Percentiles rank a stretch among this genome's conserved stretches.
Evolutionary conservation across 768 basidiomycete genomes (phyloP).

Genomic region (Paxillus ammoniavirescens): DNA sequence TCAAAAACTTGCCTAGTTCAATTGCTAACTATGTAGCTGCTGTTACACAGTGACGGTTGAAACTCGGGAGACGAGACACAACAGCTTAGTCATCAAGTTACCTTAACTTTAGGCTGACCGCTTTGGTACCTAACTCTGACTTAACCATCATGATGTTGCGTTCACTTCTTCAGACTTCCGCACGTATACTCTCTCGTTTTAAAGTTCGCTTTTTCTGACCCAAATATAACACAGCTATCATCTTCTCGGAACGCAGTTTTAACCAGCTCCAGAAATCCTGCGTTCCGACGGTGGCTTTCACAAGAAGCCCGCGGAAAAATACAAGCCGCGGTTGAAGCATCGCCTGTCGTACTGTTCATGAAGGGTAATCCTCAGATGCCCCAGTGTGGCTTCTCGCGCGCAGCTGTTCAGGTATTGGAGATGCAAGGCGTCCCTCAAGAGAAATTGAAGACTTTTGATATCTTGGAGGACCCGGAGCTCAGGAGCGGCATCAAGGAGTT

Average conservation of each 20-base stretch:
- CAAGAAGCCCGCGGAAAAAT: constrained; percentile 61
- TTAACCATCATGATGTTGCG: constrained; percentile 11
- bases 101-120: no score
- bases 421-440: constrained; percentile 75
- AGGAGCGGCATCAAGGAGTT: constrained; percentile 91
- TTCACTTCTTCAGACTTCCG: constrained; percentile 11
- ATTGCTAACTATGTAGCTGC: no score
- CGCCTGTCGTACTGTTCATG: constrained; percentile 96
- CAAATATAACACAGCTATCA: neutral
- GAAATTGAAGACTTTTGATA: constrained; percentile 89
- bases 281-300: constrained; percentile 50
- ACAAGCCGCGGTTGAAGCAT: constrained; percentile 68
- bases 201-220: neutral
- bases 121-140: neutral
- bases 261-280: constrained; percentile 3
- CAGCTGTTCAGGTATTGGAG: constrained; percentile 87
- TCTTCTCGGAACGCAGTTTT: constrained; percentile 11
- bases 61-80: no score
- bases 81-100: no score
- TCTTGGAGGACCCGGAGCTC: constrained; percentile 82
- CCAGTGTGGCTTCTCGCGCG: constrained; percentile 95
- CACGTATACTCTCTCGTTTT: constrained; percentile 2
- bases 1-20: no score
- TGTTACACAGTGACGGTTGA: no score
- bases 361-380: constrained; percentile 88